Evolutionary conservation across 2,329 filamentous ascomycete genomes (phyloP).

Genomic region (Fusarium avenaceum): DNA sequence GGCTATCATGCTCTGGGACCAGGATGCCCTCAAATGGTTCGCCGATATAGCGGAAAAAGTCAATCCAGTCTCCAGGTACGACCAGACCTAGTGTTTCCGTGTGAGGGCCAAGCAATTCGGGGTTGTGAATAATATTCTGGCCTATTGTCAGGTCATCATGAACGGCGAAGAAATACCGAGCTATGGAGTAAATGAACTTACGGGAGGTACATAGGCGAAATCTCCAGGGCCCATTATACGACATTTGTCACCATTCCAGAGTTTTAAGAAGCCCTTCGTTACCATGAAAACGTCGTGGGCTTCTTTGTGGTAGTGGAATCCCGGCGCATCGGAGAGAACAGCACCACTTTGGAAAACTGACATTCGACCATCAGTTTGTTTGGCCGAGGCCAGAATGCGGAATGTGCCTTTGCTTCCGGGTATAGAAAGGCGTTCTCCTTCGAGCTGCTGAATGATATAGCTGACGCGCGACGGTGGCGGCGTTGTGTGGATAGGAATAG

Average conservation of each 20-base stretch:
- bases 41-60: conserved; percentile 71
- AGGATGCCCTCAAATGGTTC: conserved; percentile 65
- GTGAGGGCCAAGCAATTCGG: conserved; percentile 66
- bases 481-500: conserved; percentile 50
- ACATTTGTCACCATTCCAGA: conserved; percentile 70
- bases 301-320: conserved; percentile 69
- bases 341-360: conserved; percentile 65
- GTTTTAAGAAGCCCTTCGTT: conserved; percentile 66
- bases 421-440: conserved; percentile 66
- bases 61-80: conserved; percentile 70
- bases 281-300: conserved; percentile 71
- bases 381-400: conserved; percentile 64
- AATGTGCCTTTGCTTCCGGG: conserved; percentile 66
- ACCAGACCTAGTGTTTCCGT: conserved; percentile 68
- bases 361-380: conserved; percentile 65
- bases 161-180: not conserved
- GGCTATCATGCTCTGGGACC: conserved; percentile 65
- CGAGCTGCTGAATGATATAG: conserved; percentile 63
- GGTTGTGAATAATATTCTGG: conserved; percentile 67
- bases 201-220: conserved; percentile 70
- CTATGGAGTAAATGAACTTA: conserved; percentile 47
- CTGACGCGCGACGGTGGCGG: conserved; percentile 57
- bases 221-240: conserved; percentile 67
- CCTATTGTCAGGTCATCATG: not conserved
- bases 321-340: conserved; percentile 60